Base-by-base conservation (phyloP, 352 stramenopile genomes). In the Pythium brachiatum region DNA sequence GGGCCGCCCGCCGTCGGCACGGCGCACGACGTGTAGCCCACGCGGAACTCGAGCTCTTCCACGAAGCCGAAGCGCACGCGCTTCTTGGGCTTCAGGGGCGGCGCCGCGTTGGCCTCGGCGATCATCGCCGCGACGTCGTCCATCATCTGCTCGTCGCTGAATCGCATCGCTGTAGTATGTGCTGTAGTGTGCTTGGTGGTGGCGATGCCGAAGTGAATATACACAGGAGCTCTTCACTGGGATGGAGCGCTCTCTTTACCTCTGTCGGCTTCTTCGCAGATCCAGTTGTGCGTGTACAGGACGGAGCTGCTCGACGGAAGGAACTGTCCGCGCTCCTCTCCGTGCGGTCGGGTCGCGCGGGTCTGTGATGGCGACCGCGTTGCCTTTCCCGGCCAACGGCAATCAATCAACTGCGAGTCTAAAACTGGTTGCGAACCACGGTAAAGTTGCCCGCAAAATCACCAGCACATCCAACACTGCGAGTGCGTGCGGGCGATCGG, bases 11-110 rank as follows among this genome's bases (percentile, higher is more conserved):
- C 78, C 15, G 68, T 60, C 15, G 78, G 78, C 13, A 88, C 74
- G 16, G 66, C 62, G 60, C 75, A 80, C 43, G 72, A 70, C 53
- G 72, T 81, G 74, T 85, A 81, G 53, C 78, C 74, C 27, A 79
- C 63, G 51, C 73, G 62, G 68, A 83, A 85, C 52, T 83, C 75
- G 23, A 81, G 57, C 26, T 78, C 72, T 41, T 72, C 76, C 53
- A 83, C 62, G 25, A 62, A 66, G 34, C 72, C 70, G 63, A 75
- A 87, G 12, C 68, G 71, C 59, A 87, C 71, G 6, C 64, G 60
- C 63, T 87, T 84, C 51, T 62, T 72, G 21, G 54, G 31, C 50
- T 62, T 69, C n/a, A 41, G 13, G 8, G 53, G n/a, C 36, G 53
- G 54, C n/a, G 46, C 54, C 20, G 9, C 27, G 41, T 34, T 20